These are phyloP conservation scores for Basidiobolus meristosporus DNA, from an alignment of 371 early-diverging fungal species.

Conservation along the genomic window DNA sequence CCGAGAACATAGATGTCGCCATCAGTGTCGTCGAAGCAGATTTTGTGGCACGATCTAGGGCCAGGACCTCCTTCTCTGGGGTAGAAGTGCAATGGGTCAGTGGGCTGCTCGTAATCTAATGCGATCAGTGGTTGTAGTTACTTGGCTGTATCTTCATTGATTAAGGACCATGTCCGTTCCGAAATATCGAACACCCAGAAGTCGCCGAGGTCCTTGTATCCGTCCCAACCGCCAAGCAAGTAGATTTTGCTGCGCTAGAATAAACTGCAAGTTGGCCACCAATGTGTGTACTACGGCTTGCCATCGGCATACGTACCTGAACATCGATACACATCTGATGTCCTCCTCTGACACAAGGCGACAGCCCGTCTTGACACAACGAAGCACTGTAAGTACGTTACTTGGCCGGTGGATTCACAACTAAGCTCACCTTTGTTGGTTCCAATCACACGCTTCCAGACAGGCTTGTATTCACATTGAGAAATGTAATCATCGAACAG, in stretches of 20 bases:
- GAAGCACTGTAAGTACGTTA: no score
- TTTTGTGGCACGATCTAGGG: constrained; percentile 83
- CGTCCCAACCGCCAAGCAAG: constrained; percentile 94
- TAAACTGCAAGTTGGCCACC: not conserved
- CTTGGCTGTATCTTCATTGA: constrained; percentile 53
- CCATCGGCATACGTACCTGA: constrained; percentile 6
- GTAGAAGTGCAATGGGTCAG: no score
- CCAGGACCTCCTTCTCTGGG: constrained; percentile 74
- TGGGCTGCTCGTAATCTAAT: no score
- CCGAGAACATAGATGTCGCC: constrained; percentile 69
- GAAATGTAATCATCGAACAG: constrained; percentile 52
- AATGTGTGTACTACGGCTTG: not conserved
- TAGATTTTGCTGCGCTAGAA: constrained; percentile 42
- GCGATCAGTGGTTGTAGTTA: no score
- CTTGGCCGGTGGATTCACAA: no score
- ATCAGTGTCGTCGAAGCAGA: constrained; percentile 60
- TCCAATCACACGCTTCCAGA: constrained; percentile 40
- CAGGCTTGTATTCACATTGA: constrained; percentile 37
- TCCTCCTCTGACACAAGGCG: constrained; percentile 64
- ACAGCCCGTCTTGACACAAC: constrained; percentile 8
- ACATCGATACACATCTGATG: constrained; percentile 92
- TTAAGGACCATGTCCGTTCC: constrained; percentile 41
- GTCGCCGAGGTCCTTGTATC: constrained; percentile 67
- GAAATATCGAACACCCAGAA: constrained; percentile 68
- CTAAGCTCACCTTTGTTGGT: constrained; percentile 6